Conservation (phyloP, 306 rosid species). For the Neltuma alba region DNA sequence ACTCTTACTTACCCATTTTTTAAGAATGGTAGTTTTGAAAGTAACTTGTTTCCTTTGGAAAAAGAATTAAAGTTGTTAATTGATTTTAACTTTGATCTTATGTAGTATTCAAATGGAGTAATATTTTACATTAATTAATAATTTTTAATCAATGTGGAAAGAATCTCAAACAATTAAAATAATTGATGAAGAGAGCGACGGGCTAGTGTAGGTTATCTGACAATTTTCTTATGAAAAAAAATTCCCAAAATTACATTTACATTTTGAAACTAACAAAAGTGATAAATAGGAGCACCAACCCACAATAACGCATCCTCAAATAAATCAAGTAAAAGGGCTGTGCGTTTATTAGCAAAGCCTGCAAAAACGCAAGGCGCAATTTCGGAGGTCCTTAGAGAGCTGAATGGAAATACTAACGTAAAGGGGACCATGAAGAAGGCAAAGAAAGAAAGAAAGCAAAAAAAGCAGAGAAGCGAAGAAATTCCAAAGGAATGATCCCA, state of each 20-base stretch:
- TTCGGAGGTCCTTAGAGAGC: neutral
- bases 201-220: too few species aligned
- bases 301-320: neutral
- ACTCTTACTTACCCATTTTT: too few species aligned
- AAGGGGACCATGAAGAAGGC: constrained; percentile 39
- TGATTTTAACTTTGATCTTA: neutral
- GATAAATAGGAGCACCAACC: neutral
- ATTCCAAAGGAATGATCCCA: constrained; percentile 42
- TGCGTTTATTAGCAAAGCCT: neutral
- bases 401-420: neutral
- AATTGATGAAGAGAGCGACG: too few species aligned
- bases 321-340: neutral
- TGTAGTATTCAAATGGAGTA: too few species aligned
- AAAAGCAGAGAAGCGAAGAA: constrained; percentile 19
- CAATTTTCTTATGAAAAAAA: too few species aligned
- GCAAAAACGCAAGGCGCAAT: neutral
- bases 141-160: too few species aligned
- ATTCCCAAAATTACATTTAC: neutral
- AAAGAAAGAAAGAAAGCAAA: neutral
- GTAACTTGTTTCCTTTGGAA: too few species aligned
- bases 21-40: too few species aligned
- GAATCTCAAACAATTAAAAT: too few species aligned
- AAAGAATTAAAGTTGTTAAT: neutral
- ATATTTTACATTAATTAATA: too few species aligned
- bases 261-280: neutral